phyloP scores from a whole-genome alignment of 169 alveolate species.

The Cryptosporidium ubiquitum region DNA sequence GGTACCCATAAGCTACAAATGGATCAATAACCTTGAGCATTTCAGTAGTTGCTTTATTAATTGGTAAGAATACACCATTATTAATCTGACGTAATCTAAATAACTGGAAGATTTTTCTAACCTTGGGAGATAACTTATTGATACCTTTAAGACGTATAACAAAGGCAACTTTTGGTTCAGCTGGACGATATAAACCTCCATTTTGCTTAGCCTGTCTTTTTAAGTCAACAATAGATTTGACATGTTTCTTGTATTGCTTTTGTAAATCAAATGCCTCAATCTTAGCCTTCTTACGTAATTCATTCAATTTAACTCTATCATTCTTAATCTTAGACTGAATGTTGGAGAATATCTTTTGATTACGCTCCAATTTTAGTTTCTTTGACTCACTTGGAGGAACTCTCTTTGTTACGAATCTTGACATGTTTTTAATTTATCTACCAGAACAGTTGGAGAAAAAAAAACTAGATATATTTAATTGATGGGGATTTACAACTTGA shows the following conservation, averaged over 20 bases:
- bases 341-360: background rate
- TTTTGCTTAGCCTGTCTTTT: conserved; percentile 82
- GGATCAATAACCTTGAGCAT: conserved; percentile 97
- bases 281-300: conserved; percentile 60
- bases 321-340: conserved; percentile 2
- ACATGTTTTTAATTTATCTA: background rate
- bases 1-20: conserved; percentile 97
- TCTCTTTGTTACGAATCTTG: conserved; percentile 6
- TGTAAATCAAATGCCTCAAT: conserved; percentile 50
- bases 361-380: conserved; percentile 50
- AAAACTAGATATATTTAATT: background rate
- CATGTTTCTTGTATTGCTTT: conserved; percentile 65
- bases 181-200: conserved; percentile 86
- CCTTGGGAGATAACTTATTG: conserved; percentile 97
- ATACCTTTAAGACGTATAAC: conserved; percentile 96
- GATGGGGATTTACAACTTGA: conserved; percentile 7
- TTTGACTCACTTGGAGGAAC: conserved; percentile 73
- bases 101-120: conserved; percentile 93
- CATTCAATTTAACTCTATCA: background rate
- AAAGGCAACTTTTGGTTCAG: conserved; percentile 95
- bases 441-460: conserved; percentile 2
- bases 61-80: conserved; percentile 96
- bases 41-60: conserved; percentile 97
- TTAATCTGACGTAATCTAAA: conserved; percentile 97
- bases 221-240: conserved; percentile 33